These are phyloP conservation scores for Xylariaceae sp. DNA, from an alignment of 2,329 filamentous ascomycete species.

Conservation along the genomic window DNA sequence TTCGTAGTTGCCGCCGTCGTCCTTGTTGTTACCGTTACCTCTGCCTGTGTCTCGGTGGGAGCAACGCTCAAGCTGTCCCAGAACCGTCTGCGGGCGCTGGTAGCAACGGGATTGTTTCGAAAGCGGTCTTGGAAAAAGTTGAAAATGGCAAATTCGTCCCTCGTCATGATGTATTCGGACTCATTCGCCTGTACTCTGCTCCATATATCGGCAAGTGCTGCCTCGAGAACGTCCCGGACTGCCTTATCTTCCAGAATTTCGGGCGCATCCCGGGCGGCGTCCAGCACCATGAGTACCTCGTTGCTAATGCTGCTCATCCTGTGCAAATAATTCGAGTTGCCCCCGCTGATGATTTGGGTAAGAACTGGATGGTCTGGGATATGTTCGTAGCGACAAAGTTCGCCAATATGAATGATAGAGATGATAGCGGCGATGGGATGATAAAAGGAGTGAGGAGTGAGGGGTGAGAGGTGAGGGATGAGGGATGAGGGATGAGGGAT, in stretches of 20 bases:
- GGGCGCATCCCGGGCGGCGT: conserved; percentile 68
- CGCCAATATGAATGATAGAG: neutral
- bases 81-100: conserved; percentile 46
- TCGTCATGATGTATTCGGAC: conserved; percentile 64
- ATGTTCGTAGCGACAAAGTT: conserved; percentile 19
- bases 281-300: conserved; percentile 60
- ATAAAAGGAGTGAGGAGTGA: too few relatives aligned
- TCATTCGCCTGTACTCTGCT: conserved; percentile 58
- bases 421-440: too few relatives aligned
- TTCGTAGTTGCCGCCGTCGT: neutral
- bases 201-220: conserved; percentile 61
- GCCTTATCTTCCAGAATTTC: conserved; percentile 51
- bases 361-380: neutral
- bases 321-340: neutral
- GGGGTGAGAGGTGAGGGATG: too few relatives aligned
- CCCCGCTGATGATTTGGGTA: neutral
- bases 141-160: conserved; percentile 78
- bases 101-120: conserved; percentile 43
- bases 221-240: conserved; percentile 60
- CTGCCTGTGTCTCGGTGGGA: neutral
- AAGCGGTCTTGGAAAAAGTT: conserved; percentile 75
- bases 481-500: neutral
- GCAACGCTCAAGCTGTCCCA: conserved; percentile 41
- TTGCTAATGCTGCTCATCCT: conserved; percentile 31
- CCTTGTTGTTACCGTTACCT: neutral